Evolutionary conservation across 2,329 filamentous ascomycete species (phyloP).

Genomic region (Metarhizium rileyi): DNA sequence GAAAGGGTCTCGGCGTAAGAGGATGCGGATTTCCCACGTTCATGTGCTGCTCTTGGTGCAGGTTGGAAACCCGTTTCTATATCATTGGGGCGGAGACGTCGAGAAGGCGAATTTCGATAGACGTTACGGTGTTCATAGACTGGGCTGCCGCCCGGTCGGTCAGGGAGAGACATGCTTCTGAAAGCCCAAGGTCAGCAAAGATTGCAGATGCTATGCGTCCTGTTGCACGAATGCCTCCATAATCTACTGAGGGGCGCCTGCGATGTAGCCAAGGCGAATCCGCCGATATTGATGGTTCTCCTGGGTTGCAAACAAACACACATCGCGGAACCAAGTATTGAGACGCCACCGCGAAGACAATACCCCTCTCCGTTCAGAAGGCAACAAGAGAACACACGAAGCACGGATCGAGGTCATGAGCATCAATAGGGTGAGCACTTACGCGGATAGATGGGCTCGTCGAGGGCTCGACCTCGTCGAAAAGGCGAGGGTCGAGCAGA

Average conservation of each 20-base stretch:
- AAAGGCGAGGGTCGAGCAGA: background rate
- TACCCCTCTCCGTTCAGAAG: background rate
- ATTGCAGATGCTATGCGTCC: background rate
- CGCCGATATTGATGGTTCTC: too few species aligned
- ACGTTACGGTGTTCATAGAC: slow-evolving; percentile 51
- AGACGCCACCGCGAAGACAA: background rate
- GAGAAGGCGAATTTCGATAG: slow-evolving; percentile 59
- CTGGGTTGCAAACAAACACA: too few species aligned
- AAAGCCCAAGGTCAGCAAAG: slow-evolving; percentile 12
- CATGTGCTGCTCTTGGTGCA: slow-evolving; percentile 31
- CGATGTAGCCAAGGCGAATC: background rate
- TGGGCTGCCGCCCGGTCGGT: slow-evolving; percentile 54
- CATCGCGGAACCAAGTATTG: too few species aligned
- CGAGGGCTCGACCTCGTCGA: background rate
- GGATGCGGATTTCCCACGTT: slow-evolving; percentile 46
- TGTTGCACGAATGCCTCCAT: too few species aligned
- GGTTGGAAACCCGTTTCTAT: slow-evolving; percentile 54
- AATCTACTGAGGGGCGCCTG: background rate
- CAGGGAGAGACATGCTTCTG: slow-evolving; percentile 51
- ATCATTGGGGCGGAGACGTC: slow-evolving; percentile 57
- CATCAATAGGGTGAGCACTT: background rate
- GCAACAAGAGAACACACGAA: background rate
- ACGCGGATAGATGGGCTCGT: background rate
- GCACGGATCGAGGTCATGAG: background rate
- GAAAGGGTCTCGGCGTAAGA: slow-evolving; percentile 50